Percentiles rank a stretch among this genome's conserved stretches.
phyloP scores from a whole-genome alignment of 768 basidiomycete genomes.

The Mycena alexandri region DNA sequence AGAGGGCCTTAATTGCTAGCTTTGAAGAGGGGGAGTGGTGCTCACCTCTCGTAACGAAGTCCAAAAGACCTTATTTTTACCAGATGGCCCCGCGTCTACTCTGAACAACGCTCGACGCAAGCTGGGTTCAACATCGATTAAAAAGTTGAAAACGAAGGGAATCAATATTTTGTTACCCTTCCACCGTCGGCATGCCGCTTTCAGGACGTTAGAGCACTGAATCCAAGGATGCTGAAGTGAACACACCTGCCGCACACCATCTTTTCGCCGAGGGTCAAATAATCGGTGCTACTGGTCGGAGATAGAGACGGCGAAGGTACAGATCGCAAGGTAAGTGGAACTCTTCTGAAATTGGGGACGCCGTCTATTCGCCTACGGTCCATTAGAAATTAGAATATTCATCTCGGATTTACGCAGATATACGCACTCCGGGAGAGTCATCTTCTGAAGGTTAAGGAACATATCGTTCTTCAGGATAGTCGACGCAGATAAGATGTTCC shows the following conservation, averaged over 20 bases:
- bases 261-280: slow-evolving; percentile 58
- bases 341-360: slow-evolving; percentile 91
- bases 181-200: slow-evolving; percentile 95
- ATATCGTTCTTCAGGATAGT: slow-evolving; percentile 97
- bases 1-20: slow-evolving; percentile 24
- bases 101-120: slow-evolving; percentile 82
- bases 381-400: background rate
- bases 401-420: background rate
- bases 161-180: slow-evolving; percentile 66
- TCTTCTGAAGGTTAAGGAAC: slow-evolving; percentile 95
- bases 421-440: slow-evolving; percentile 92
- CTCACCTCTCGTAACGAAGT: slow-evolving; percentile 92
- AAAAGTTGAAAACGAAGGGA: slow-evolving; percentile 6
- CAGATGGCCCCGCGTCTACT: slow-evolving; percentile 86
- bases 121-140: slow-evolving; percentile 51
- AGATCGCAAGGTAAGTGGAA: slow-evolving; percentile 72
- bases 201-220: slow-evolving; percentile 28
- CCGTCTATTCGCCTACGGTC: slow-evolving; percentile 86
- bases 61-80: slow-evolving; percentile 85
- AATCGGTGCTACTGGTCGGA: slow-evolving; percentile 50
- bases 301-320: slow-evolving; percentile 44
- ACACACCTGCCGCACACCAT: slow-evolving; percentile 84
- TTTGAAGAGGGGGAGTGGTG: background rate
- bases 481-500: slow-evolving; percentile 88
- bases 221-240: slow-evolving; percentile 14